Base-by-base conservation (phyloP, 2,329 filamentous ascomycete species). In the Diaporthe destruens region DNA sequence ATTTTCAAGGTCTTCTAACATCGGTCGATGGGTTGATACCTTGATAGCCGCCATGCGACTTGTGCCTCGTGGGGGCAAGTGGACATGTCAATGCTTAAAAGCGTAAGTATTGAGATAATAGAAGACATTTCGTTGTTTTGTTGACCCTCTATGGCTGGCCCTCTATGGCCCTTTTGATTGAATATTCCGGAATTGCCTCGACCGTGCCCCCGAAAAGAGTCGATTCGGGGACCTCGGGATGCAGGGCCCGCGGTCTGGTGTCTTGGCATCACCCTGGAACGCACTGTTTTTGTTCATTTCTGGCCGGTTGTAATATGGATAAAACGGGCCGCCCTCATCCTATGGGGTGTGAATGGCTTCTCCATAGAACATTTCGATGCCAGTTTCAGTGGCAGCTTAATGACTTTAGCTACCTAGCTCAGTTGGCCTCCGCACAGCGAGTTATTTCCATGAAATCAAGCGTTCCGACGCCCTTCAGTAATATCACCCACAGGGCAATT, bases 181-280 rank as follows among this genome's bases (percentile, higher is more conserved):
- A 20, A 51, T 65, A 11, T 51, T 36, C 29, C 61, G 61, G 61
- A 65, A 65, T 65, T 51, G 61, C 61, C 12, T 65, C 44, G 44
- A 51, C 61, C 61, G 61, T 44, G 11, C 29, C 44, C 23, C 61
- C 61, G 44, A 51, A 65, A 65, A 20, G 3, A 65, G 61, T 51
- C 36, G 51, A 36, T 65, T 51, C 61, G 61, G 61, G 61, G n/a
- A n/a, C n/a, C n/a, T n/a, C n/a, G n/a, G n/a, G 61, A 51, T 32
- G 61, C 61, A 51, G 20, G 44, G 29, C 34, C 61, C 61, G 61
- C 14, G 44, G 61, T 65, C 44, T 51, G 61, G 34, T 36, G 29
- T 65, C 61, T 65, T 65, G 44, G 61, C 61, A 14, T 51, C 16
- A 20, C n/a, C 36, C 29, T 36, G 20, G 18, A 25, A 65, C 16